Percentiles rank a stretch among this genome's conserved stretches.
These are phyloP conservation scores for Pseudomassariella vexata DNA, from an alignment of 2,329 filamentous ascomycete genomes.

Conservation along the genomic window DNA sequence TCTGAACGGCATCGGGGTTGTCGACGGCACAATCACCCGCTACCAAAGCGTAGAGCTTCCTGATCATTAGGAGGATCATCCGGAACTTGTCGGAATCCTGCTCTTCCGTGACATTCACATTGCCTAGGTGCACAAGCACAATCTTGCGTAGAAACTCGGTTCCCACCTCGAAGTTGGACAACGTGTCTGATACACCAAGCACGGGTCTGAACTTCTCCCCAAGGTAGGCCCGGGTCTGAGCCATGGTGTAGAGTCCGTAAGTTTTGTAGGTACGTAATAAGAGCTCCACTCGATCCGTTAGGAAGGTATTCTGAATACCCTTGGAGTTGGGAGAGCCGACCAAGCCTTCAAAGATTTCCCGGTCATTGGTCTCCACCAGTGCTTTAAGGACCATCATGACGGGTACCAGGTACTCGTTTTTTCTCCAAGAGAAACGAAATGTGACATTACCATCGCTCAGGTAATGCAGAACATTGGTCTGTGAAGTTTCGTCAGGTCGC, in stretches of 20 bases:
- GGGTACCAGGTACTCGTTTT: conserved; percentile 93
- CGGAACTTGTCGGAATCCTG: conserved; percentile 92
- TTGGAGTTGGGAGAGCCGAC: conserved; percentile 73
- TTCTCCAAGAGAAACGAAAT: conserved; percentile 96
- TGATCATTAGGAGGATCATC: conserved; percentile 90
- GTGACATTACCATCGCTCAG: conserved; percentile 93
- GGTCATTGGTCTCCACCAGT: conserved; percentile 89
- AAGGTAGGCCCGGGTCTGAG: conserved; percentile 77
- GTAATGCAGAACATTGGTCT: conserved; percentile 96
- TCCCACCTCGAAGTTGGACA: conserved; percentile 83
- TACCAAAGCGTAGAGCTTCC: conserved; percentile 89
- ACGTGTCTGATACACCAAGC: conserved; percentile 74
- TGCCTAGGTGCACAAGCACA: conserved; percentile 86
- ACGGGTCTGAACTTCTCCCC: conserved; percentile 89
- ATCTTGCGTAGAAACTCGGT: conserved; percentile 87
- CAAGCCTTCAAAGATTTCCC: conserved; percentile 91
- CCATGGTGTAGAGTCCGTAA: conserved; percentile 76
- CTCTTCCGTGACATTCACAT: conserved; percentile 72
- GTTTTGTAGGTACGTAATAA: conserved; percentile 89
- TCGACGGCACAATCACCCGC: conserved; percentile 89
- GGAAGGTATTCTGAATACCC: conserved; percentile 80
- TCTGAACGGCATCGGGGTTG: conserved; percentile 94
- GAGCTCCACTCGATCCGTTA: conserved; percentile 90
- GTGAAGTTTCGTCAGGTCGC: conserved; percentile 93
- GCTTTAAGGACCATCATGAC: conserved; percentile 97